phyloP scores from a whole-genome alignment of 1,139 yeast genomes.

The Geotrichum australiense region DNA sequence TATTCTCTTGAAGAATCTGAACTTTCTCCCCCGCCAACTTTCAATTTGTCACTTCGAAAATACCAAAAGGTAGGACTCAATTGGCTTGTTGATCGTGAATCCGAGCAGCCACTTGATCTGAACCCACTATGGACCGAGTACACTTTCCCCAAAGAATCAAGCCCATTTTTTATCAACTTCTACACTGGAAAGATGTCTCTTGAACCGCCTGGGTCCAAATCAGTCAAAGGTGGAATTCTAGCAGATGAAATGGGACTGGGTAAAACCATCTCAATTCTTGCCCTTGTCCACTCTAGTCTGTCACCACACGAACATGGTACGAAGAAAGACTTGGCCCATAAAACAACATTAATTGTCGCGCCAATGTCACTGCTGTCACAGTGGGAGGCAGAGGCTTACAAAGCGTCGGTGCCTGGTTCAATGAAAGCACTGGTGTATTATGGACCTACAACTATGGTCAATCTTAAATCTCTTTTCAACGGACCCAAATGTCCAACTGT shows the following conservation, averaged over 20 bases:
- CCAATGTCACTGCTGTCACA: slow-evolving; percentile 89
- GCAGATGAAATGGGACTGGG: slow-evolving; percentile 98
- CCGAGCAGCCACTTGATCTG: slow-evolving; percentile 44
- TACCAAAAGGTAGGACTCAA: slow-evolving; percentile 77
- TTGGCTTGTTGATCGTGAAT: slow-evolving; percentile 57
- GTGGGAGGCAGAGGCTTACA: slow-evolving; percentile 76
- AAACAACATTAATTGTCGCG: slow-evolving; percentile 72
- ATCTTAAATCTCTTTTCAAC: slow-evolving; percentile 43
- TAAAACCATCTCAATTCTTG: slow-evolving; percentile 77
- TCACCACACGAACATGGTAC: slow-evolving; percentile 1
- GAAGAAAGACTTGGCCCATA: slow-evolving; percentile 45
- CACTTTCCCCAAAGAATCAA: slow-evolving; percentile 51
- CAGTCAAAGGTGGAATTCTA: slow-evolving; percentile 77
- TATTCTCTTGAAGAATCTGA: slow-evolving; percentile 36
- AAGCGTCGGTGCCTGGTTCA: slow-evolving; percentile 38
- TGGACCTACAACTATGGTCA: slow-evolving; percentile 48
- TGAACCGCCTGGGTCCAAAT: slow-evolving; percentile 47
- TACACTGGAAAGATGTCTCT: slow-evolving; percentile 76
- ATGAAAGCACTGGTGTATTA: slow-evolving; percentile 50
- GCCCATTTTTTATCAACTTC: slow-evolving; percentile 64
- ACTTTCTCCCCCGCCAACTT: slow-evolving; percentile 54
- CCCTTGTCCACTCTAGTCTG: slow-evolving; percentile 51
- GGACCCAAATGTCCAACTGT: slow-evolving; percentile 55
- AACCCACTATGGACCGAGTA: slow-evolving; percentile 85
- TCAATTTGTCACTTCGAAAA: slow-evolving; percentile 50